phyloP scores from a whole-genome alignment of 257 asterid species.

The Fraxinus cuspidata region DNA sequence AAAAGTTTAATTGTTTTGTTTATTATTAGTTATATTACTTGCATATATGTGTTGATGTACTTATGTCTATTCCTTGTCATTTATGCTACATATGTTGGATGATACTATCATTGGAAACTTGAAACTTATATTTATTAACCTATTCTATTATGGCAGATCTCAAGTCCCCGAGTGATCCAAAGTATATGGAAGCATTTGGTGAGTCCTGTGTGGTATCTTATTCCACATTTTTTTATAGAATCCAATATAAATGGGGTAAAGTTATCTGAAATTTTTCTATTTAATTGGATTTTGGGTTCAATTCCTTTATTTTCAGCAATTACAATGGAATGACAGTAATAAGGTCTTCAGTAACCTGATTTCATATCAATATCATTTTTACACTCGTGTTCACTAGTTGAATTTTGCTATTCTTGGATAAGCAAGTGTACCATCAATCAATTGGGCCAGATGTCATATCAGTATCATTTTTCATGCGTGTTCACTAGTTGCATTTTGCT shows the following conservation, averaged over 20 bases:
- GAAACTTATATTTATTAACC: constrained; percentile 13
- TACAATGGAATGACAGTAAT: constrained; percentile 10
- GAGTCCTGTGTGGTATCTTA: constrained; percentile 33
- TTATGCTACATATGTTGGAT: constrained; percentile 17
- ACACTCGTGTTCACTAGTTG: not conserved
- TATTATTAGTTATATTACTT: not conserved
- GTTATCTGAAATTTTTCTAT: constrained; percentile 9
- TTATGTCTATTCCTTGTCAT: not conserved
- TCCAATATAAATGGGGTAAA: not conserved
- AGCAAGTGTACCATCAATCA: not conserved
- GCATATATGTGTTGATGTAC: not conserved
- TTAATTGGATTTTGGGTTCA: constrained; percentile 2
- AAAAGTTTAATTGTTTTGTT: not conserved
- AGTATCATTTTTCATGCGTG: not conserved
- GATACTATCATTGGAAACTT: constrained; percentile 11
- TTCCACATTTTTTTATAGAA: constrained; percentile 2
- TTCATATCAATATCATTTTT: not conserved
- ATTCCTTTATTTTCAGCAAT: not conserved
- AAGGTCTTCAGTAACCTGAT: not conserved
- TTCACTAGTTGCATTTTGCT: not conserved
- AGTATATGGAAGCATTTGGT: constrained; percentile 96
- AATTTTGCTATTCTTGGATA: not conserved
- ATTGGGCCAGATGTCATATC: not conserved
- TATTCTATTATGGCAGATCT: constrained; percentile 58
- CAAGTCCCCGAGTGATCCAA: constrained; percentile 83